Base-by-base conservation (phyloP, 768 basidiomycete genomes). In the Suillus discolor region DNA sequence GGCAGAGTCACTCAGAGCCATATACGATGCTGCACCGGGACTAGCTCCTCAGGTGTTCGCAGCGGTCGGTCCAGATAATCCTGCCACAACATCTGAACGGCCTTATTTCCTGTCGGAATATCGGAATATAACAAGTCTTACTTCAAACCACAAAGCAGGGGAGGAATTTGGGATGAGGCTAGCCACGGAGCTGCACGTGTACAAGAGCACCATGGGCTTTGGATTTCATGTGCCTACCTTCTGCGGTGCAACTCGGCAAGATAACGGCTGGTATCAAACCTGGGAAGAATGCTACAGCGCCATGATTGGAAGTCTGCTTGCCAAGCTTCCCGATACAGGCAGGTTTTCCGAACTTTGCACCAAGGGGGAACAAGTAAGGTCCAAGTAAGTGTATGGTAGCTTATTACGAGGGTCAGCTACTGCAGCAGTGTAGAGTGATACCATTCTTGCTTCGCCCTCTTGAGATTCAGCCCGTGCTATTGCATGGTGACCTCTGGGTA, bases 401-500 rank as follows among this genome's bases (percentile, higher is more conserved):
- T 45, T 57, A 31, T 63, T 53, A 36, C 16, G 1, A 25, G 25
- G 62, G 54, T 44, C 20, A 57, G 53, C 8, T 51, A 36, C 47
- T 49, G 20, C 39, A 51, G 54, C n/a, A 20, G 15, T 53, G 7
- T 71, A 93, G 92, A 59, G 88, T 89, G n/a, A 87, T 93, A 70
- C 91, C 92, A 2, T 84, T 83, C 69, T 79, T 94, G 31, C 82
- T 94, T 49, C 83, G 83, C 18, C 76, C 82, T 2, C 76, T 93
- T 62, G 73, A 75, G 13, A 81, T 92, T 38, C 75, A 85, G 49
- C 92, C 92, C 2, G 90, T 88, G 2, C 81, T 93, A 25, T 73
- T 93, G 12, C 92, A 94, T 67, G 92, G 92, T 1, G 92, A 93
- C 72, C 80, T 93, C 42, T 94, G 92, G 91, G 91, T 90, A 74